Evolutionary conservation across 2,329 filamentous ascomycete genomes (phyloP).

Genomic region (Diaporthe destruens): DNA sequence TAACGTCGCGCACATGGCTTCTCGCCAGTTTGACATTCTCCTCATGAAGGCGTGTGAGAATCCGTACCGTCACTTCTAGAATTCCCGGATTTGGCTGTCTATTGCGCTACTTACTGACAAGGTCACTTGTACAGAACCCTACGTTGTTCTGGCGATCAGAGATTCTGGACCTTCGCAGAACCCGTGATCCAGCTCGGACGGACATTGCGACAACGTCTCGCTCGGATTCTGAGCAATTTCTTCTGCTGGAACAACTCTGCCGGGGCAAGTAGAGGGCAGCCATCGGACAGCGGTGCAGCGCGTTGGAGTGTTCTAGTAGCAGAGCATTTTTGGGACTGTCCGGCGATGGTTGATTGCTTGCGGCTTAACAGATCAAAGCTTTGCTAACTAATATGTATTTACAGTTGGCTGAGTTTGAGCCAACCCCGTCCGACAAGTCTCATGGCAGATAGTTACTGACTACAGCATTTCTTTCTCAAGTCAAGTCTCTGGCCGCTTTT

Average conservation of each 20-base stretch:
- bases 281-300: no score
- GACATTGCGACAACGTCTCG: neutral
- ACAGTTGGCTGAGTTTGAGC: neutral
- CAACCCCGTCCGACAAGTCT: no score
- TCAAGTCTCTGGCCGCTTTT: no score
- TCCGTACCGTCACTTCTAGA: constrained; percentile 9
- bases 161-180: constrained; percentile 4
- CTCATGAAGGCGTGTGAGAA: constrained; percentile 37
- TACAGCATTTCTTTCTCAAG: no score
- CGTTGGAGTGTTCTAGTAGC: neutral
- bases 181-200: neutral
- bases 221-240: neutral
- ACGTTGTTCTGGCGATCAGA: constrained; percentile 24
- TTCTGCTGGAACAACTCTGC: no score
- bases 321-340: neutral
- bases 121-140: constrained; percentile 2
- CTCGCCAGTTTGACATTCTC: constrained; percentile 26
- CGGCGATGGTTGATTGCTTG: neutral
- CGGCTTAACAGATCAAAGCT: neutral
- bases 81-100: neutral
- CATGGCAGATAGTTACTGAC: no score
- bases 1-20: neutral
- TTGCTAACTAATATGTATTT: neutral
- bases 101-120: neutral
- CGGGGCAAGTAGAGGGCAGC: no score